Percentiles rank a stretch among this genome's conserved stretches.
These are phyloP conservation scores for Jacaranda copaia DNA, from an alignment of 257 asterid species.

Conservation along the genomic window DNA sequence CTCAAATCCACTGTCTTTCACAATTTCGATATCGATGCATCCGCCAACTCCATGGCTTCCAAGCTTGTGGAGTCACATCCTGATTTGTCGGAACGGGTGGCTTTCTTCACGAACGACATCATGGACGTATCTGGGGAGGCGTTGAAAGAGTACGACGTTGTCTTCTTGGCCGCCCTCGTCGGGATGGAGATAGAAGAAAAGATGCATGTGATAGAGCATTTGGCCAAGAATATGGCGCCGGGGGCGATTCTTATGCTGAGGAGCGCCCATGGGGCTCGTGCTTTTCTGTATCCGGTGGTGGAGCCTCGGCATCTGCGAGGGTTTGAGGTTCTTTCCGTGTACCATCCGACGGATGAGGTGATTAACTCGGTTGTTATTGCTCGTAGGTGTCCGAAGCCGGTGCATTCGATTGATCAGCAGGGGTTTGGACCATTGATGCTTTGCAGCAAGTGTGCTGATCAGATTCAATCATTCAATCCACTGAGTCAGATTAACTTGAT, in stretches of 20 bases:
- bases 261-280: constrained; percentile 93
- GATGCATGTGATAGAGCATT: constrained; percentile 56
- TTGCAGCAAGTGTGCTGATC: constrained; percentile 71
- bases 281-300: constrained; percentile 80
- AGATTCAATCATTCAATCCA: constrained; percentile 63
- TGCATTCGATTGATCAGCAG: constrained; percentile 16
- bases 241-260: constrained; percentile 84
- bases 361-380: constrained; percentile 86
- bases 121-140: constrained; percentile 57
- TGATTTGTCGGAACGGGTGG: constrained; percentile 63
- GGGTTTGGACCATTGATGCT: constrained; percentile 37
- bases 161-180: constrained; percentile 87
- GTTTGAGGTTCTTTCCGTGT: constrained; percentile 75
- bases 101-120: constrained; percentile 62
- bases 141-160: constrained; percentile 68
- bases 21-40: constrained; percentile 73
- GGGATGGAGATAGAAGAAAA: constrained; percentile 85
- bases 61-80: constrained; percentile 59
- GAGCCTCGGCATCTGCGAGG: constrained; percentile 73
- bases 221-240: constrained; percentile 66
- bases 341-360: constrained; percentile 90
- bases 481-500: constrained; percentile 45
- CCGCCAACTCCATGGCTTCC: constrained; percentile 68
- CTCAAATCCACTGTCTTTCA: constrained; percentile 59
- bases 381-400: constrained; percentile 43